Conservation (phyloP, 306 rosid genomes). For the Dalbergia cultrata region DNA sequence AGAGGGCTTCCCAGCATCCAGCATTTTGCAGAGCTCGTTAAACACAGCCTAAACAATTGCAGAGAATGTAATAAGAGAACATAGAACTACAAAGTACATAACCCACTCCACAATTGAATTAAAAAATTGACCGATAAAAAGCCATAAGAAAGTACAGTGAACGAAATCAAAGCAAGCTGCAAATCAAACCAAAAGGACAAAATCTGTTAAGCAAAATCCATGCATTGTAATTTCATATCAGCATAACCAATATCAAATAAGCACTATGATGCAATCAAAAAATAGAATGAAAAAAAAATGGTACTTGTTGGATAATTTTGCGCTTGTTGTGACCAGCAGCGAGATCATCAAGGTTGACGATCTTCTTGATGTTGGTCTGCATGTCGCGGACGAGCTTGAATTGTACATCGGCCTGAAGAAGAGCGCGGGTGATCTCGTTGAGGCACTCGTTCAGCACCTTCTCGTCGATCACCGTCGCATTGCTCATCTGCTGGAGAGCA, state of each 20-base stretch:
- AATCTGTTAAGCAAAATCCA: not conserved
- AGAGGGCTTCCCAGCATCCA: slow-evolving; percentile 91
- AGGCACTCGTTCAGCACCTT: slow-evolving; percentile 88
- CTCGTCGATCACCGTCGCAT: slow-evolving; percentile 89
- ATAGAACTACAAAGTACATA: not conserved
- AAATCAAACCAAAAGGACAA: not conserved
- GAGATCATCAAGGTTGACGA: slow-evolving; percentile 84
- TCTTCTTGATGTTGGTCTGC: slow-evolving; percentile 92
- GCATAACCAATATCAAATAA: not conserved
- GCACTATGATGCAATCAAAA: not conserved
- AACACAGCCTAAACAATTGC: slow-evolving; percentile 71
- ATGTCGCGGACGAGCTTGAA: slow-evolving; percentile 88
- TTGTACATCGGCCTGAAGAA: slow-evolving; percentile 91
- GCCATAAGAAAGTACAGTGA: not conserved
- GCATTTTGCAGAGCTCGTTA: slow-evolving; percentile 87
- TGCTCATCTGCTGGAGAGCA: slow-evolving; percentile 98
- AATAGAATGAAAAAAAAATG: not conserved
- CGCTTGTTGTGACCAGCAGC: slow-evolving; percentile 95
- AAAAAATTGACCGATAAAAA: not conserved
- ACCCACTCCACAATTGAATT: not conserved
- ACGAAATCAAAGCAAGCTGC: not conserved
- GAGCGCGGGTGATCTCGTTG: slow-evolving; percentile 94
- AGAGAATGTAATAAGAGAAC: slow-evolving; percentile 18
- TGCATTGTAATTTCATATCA: not conserved
- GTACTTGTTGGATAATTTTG: slow-evolving; percentile 85